Evolutionary conservation across 2,329 filamentous ascomycete genomes (phyloP), one percentile per base, ranked within the genome.

Genomic region (Colletotrichum sidae): DNA sequence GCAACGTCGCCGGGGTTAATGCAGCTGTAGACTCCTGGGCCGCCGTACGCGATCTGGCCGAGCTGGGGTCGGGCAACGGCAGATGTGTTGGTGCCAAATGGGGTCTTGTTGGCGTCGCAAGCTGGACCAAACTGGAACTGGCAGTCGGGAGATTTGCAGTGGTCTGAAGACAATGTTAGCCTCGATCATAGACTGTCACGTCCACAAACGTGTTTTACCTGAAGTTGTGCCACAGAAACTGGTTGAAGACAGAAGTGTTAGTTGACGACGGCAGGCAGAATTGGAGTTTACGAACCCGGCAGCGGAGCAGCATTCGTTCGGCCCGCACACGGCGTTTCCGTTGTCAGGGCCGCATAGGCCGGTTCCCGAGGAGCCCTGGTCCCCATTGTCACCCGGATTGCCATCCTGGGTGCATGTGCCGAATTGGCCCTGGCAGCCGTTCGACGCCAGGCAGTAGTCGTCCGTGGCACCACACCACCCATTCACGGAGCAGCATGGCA

Each of bases 131-230:
- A 86, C 67, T 79, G 72, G 69, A 86, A 83, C 65, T 83, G 78
- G 68, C 86, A 88, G 69, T 86, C 85, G 10, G 85, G 85, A 45
- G 84, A 80, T 62, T 77, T 77, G 74, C 86, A 88, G 73, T 85
- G 44, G 12, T 67, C 64, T 59, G n/a, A 7, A 58, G n/a, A 46
- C 8, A n/a, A 7, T 17, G 15, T 46, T 10, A 46, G 44, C 39
- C 13, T 8, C 38, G 9, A 15, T 33, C 33, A 6, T 10, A 15
- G 44, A 46, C 13, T 38, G 38, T 10, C 35, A 12, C 5, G 15
- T 15, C 6, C 7, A 17, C 13, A 11, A 15, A 8, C 35, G 8
- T 47, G 45, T 63, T 44, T 39, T 39, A 67, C 64, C 60, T 8
- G 53, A 6, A 5, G 39, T 51, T 37, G 54, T 67, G 25, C 64